phyloP scores from a whole-genome alignment of 139 green algal genomes.

The Haematococcus sp. region DNA sequence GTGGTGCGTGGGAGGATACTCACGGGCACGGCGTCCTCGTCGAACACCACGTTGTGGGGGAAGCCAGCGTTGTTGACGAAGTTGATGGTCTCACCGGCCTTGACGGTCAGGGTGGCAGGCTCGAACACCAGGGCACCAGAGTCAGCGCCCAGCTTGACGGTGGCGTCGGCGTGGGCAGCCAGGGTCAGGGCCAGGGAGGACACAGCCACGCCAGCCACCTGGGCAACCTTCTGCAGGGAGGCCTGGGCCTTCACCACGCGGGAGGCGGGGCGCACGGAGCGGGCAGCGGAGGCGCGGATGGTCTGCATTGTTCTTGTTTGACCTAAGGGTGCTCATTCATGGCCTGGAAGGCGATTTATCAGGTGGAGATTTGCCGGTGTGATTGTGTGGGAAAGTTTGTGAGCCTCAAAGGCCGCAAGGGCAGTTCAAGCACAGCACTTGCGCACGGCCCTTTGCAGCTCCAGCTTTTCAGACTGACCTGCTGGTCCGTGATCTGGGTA shows the following conservation, averaged over 20 bases:
- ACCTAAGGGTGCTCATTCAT: not conserved
- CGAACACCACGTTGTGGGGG: conserved; percentile 91
- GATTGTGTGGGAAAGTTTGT: not conserved
- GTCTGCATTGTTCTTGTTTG: conserved; percentile 20
- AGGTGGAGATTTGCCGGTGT: too few relatives aligned
- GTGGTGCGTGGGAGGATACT: conserved; percentile 21
- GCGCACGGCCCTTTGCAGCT: too few relatives aligned
- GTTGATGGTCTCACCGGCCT: conserved; percentile 78
- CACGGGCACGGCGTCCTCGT: conserved; percentile 88
- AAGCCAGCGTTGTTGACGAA: conserved; percentile 83
- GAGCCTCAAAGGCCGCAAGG: too few relatives aligned
- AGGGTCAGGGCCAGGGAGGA: conserved; percentile 71
- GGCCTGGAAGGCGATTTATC: too few relatives aligned
- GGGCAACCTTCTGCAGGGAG: conserved; percentile 29
- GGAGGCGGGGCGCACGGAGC: conserved; percentile 6
- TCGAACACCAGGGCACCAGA: conserved; percentile 74
- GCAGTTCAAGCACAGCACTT: too few relatives aligned
- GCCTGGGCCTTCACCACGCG: conserved; percentile 14
- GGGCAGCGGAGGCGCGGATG: conserved; percentile 5
- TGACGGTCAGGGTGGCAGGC: conserved; percentile 63
- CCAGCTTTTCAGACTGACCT: too few relatives aligned
- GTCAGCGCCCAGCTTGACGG: conserved; percentile 82
- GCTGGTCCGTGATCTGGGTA: too few relatives aligned
- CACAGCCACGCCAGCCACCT: conserved; percentile 59
- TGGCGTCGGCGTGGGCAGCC: conserved; percentile 61